Conservation (phyloP, 2,329 filamentous ascomycete genomes). For the Clonostachys byssicola region DNA sequence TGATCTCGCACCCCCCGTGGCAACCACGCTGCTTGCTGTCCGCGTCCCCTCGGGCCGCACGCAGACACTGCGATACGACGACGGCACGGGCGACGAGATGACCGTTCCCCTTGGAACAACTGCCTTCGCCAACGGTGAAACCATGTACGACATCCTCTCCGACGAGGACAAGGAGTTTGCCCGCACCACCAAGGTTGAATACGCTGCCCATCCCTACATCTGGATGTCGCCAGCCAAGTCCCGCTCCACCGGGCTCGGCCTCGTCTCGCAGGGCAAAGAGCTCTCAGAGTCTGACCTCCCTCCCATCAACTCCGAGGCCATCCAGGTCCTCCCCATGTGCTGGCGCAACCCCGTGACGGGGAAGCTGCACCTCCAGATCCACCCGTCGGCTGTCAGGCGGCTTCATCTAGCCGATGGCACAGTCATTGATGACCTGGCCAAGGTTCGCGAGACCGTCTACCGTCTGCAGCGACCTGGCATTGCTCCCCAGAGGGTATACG, state of each 20-base stretch:
- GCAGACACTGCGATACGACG: slow-evolving; percentile 70
- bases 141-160: slow-evolving; percentile 65
- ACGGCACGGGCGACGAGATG: slow-evolving; percentile 62
- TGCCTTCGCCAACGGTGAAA: slow-evolving; percentile 68
- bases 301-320: slow-evolving; percentile 58
- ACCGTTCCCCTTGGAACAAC: slow-evolving; percentile 71
- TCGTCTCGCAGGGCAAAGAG: slow-evolving; percentile 63
- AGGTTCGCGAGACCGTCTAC: slow-evolving; percentile 66
- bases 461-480: slow-evolving; percentile 69
- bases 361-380: slow-evolving; percentile 66
- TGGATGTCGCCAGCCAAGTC: slow-evolving; percentile 73
- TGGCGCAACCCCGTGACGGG: slow-evolving; percentile 74
- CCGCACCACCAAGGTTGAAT: slow-evolving; percentile 64
- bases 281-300: slow-evolving; percentile 57
- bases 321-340: slow-evolving; percentile 71
- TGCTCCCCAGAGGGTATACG: slow-evolving; percentile 62
- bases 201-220: slow-evolving; percentile 75
- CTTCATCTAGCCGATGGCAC: slow-evolving; percentile 64
- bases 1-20: slow-evolving; percentile 68
- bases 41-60: slow-evolving; percentile 61
- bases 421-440: slow-evolving; percentile 62
- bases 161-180: slow-evolving; percentile 64
- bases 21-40: slow-evolving; percentile 72
- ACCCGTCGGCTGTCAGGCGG: slow-evolving; percentile 66
- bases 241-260: slow-evolving; percentile 64